Evolutionary conservation across 176 grass and related monocot genomes (phyloP).

Genomic region (Coix lacrymajobi): DNA sequence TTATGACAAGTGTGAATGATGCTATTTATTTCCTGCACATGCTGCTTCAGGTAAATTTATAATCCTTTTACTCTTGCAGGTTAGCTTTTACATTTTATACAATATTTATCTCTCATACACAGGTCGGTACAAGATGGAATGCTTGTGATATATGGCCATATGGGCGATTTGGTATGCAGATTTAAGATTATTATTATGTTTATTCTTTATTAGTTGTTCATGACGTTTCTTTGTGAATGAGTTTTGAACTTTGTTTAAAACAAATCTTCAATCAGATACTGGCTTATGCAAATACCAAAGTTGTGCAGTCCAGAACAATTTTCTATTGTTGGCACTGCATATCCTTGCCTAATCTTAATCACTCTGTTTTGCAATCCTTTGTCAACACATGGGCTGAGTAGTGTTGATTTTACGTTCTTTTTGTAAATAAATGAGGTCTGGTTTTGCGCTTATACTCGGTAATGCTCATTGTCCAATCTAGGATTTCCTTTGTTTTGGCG

Average conservation of each 20-base stretch:
- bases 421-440: no score
- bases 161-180: not conserved
- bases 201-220: not conserved
- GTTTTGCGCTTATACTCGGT: no score
- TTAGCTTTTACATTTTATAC: not conserved
- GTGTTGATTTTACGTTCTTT: no score
- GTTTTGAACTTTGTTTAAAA: not conserved
- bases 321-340: not conserved
- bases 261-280: not conserved
- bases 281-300: not conserved
- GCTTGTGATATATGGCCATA: not conserved
- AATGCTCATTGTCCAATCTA: no score
- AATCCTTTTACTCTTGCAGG: conserved; percentile 8
- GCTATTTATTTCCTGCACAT: conserved; percentile 91
- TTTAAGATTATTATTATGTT: not conserved
- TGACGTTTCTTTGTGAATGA: not conserved
- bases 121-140: conserved; percentile 3
- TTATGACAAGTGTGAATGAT: conserved; percentile 86
- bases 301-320: not conserved
- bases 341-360: not conserved
- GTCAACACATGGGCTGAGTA: no score
- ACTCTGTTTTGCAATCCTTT: not conserved
- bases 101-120: not conserved
- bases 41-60: conserved; percentile 82
- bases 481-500: no score